Evolutionary conservation across 345 rosid genomes (phyloP).

Genomic region (Erodium maritimum): DNA sequence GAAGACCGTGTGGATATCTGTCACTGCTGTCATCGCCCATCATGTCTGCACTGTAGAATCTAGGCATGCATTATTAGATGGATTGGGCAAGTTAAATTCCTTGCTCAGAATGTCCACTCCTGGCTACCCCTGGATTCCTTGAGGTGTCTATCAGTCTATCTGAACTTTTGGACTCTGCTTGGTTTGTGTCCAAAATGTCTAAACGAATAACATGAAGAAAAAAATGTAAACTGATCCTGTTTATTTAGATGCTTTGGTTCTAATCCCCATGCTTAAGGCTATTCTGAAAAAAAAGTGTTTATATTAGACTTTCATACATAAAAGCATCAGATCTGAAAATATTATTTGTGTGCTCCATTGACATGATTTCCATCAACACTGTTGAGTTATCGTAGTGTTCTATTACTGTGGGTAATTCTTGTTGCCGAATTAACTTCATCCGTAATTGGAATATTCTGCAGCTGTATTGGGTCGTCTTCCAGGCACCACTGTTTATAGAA

Average conservation of each 20-base stretch:
- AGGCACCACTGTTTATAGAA: conserved; percentile 95
- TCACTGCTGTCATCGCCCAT: too few relatives aligned
- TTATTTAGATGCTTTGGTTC: too few relatives aligned
- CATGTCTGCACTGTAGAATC: background rate
- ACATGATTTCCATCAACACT: background rate
- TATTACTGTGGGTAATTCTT: background rate
- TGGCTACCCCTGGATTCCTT: background rate
- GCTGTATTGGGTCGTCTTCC: conserved; percentile 99
- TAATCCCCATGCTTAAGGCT: too few relatives aligned
- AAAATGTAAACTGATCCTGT: too few relatives aligned
- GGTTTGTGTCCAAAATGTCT: too few relatives aligned
- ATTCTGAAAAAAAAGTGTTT: too few relatives aligned
- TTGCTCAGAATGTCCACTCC: background rate
- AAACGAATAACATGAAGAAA: too few relatives aligned
- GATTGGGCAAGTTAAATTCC: background rate
- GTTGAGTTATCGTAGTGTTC: background rate
- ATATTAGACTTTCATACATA: too few relatives aligned
- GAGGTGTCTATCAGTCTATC: background rate
- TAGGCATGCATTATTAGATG: background rate
- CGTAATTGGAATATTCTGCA: conserved; percentile 20
- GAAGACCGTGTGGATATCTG: too few relatives aligned
- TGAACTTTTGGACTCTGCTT: too few relatives aligned
- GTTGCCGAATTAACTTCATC: background rate
- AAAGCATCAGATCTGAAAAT: background rate
- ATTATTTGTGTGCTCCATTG: background rate